Conservation (phyloP, 2,329 filamentous ascomycete species). For the Calonectria fujianensis region DNA sequence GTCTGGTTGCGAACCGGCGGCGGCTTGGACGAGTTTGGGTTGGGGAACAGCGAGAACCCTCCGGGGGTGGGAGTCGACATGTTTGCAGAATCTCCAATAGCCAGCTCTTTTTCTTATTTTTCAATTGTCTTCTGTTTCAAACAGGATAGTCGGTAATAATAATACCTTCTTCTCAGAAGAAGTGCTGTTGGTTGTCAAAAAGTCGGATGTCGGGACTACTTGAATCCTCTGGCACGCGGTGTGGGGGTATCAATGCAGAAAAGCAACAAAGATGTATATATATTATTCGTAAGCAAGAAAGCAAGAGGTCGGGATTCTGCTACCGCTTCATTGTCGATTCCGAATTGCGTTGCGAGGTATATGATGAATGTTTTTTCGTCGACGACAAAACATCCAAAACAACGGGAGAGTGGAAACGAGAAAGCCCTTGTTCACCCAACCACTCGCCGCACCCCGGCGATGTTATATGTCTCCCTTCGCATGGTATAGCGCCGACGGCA, state of each 20-base stretch:
- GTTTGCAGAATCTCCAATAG: constrained; percentile 14
- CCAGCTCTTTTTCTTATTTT: neutral
- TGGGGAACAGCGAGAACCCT: constrained; percentile 76
- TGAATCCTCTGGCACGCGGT: constrained; percentile 7
- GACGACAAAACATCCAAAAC: neutral
- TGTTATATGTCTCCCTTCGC: constrained; percentile 26
- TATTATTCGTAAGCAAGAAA: constrained; percentile 41
- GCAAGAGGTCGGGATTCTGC: constrained; percentile 43
- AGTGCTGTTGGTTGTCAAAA: constrained; percentile 21
- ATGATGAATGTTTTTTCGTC: neutral
- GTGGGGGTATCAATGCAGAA: constrained; percentile 40
- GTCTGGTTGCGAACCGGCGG: constrained; percentile 62
- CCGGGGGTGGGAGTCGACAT: constrained; percentile 67
- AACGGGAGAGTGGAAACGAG: constrained; percentile 17
- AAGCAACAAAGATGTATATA: constrained; percentile 38
- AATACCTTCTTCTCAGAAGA: constrained; percentile 53
- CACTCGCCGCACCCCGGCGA: constrained; percentile 12
- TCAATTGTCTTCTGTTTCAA: constrained; percentile 46
- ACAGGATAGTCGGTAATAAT: constrained; percentile 36
- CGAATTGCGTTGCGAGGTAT: neutral
- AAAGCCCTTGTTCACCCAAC: constrained; percentile 11
- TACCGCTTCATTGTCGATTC: constrained; percentile 54
- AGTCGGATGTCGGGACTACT: constrained; percentile 4
- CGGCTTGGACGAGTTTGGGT: constrained; percentile 63
- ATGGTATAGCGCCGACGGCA: neutral